Percentiles rank a stretch among this genome's conserved stretches.
Conservation (phyloP, 1,284 basidiomycete species). For the Melampsora larici-populina region DNA sequence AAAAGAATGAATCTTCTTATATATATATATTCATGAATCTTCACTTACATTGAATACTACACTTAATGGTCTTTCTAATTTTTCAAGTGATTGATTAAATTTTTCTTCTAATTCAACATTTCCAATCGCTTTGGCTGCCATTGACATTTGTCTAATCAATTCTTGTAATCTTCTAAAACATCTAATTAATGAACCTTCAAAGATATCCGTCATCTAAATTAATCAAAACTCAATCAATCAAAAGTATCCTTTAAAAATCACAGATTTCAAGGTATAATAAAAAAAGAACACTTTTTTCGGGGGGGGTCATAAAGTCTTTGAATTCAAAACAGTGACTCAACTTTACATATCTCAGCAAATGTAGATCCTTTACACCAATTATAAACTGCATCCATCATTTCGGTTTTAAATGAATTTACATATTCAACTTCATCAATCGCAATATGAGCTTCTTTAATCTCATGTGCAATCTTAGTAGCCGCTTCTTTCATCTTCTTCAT, state of each 20-base stretch:
- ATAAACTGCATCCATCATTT: constrained; percentile 94
- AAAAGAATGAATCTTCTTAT: background rate
- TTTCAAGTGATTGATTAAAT: constrained; percentile 49
- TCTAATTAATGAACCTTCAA: constrained; percentile 53
- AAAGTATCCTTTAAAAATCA: background rate
- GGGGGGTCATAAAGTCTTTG: too few species aligned
- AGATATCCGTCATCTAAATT: constrained; percentile 51
- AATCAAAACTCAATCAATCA: background rate
- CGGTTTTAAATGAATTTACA: constrained; percentile 92
- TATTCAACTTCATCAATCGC: constrained; percentile 89
- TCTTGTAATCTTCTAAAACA: constrained; percentile 53
- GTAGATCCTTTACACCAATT: constrained; percentile 98
- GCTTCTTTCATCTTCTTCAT: constrained; percentile 92
- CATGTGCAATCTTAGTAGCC: constrained; percentile 88
- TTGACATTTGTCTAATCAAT: constrained; percentile 52
- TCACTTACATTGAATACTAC: constrained; percentile 50
- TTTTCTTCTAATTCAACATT: constrained; percentile 52
- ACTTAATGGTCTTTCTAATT: constrained; percentile 51
- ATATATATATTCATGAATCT: background rate
- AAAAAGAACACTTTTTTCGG: background rate
- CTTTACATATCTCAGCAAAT: constrained; percentile 94
- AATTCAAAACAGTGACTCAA: constrained; percentile 53
- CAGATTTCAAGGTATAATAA: background rate
- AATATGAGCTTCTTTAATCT: constrained; percentile 88
- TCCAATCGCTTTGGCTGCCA: constrained; percentile 53